These are phyloP conservation scores for Yarrowia sp. DNA, from an alignment of 805 yeast species.

Conservation along the genomic window DNA sequence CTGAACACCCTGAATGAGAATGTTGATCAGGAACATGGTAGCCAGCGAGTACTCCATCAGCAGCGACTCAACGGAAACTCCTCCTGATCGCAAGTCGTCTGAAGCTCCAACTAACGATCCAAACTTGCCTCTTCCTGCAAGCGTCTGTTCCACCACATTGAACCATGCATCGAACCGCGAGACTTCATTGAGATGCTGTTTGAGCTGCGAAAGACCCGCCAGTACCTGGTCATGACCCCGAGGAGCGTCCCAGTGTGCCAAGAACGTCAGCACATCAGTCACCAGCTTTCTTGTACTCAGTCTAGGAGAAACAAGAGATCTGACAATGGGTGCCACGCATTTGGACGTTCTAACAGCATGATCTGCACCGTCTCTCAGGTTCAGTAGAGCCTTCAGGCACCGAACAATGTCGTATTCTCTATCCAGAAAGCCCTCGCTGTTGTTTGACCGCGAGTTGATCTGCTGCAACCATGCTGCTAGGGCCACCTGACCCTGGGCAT, in stretches of 20 bases:
- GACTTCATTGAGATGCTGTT: constrained; percentile 49
- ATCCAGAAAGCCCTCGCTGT: constrained; percentile 59
- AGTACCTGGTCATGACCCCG: constrained; percentile 65
- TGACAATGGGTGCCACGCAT: constrained; percentile 66
- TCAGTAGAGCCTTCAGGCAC: constrained; percentile 77
- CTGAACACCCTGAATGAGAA: constrained; percentile 53
- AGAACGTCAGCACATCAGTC: constrained; percentile 72
- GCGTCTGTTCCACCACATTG: constrained; percentile 64
- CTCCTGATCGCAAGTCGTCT: constrained; percentile 70
- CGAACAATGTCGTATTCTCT: constrained; percentile 78
- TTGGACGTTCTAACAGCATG: constrained; percentile 56
- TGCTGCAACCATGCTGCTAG: constrained; percentile 71
- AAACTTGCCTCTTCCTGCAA: constrained; percentile 86
- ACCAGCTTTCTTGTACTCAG: constrained; percentile 78
- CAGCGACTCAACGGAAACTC: constrained; percentile 62
- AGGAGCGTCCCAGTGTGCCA: constrained; percentile 57
- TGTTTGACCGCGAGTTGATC: constrained; percentile 47
- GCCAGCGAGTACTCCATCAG: constrained; percentile 74
- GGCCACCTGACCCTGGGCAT: constrained; percentile 80
- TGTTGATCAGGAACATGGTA: constrained; percentile 72
- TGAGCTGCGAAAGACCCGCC: constrained; percentile 58
- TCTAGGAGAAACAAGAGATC: constrained; percentile 77
- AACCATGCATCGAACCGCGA: constrained; percentile 75
- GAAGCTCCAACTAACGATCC: constrained; percentile 94
- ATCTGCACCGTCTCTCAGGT: constrained; percentile 66